Evolutionary conservation across 2,329 filamentous ascomycete genomes (phyloP).

Genomic region (Magnaporthiopsis rhizophila): DNA sequence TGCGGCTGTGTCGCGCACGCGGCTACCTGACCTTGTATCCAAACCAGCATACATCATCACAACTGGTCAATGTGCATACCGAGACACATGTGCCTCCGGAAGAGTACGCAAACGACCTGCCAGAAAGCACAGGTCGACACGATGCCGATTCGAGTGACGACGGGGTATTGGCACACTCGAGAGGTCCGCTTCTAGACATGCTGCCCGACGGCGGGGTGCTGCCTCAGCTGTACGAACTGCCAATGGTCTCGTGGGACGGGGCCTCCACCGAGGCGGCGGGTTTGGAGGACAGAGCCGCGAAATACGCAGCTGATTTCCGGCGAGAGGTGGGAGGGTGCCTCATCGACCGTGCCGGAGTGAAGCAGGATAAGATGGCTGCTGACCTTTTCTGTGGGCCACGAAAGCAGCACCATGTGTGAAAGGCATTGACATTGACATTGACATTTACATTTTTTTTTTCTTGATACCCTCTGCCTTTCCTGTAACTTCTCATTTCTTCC

Average conservation of each 20-base stretch:
- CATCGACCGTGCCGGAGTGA: slow-evolving; percentile 20
- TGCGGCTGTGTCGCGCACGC: slow-evolving; percentile 67
- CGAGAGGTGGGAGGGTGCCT: slow-evolving; percentile 59
- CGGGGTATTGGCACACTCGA: slow-evolving; percentile 27
- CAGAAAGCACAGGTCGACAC: slow-evolving; percentile 13
- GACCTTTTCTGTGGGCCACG: slow-evolving; percentile 58
- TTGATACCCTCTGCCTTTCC: background rate
- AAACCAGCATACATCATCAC: slow-evolving; percentile 40
- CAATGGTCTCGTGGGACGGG: slow-evolving; percentile 60
- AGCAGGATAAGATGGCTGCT: slow-evolving; percentile 32
- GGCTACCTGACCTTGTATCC: slow-evolving; percentile 80
- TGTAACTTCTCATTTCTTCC: background rate
- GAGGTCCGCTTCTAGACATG: slow-evolving; percentile 41
- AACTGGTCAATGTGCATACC: slow-evolving; percentile 66
- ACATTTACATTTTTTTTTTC: background rate
- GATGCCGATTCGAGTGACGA: slow-evolving; percentile 18
- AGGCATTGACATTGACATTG: background rate
- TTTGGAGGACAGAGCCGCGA: slow-evolving; percentile 34
- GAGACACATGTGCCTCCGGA: slow-evolving; percentile 69
- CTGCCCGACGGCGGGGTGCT: slow-evolving; percentile 36
- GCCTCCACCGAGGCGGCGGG: slow-evolving; percentile 29
- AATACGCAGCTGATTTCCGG: slow-evolving; percentile 54
- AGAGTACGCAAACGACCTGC: slow-evolving; percentile 40
- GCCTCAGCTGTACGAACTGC: slow-evolving; percentile 37
- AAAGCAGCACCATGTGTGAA: background rate